phyloP scores from a whole-genome alignment of 805 yeast species.

The Pichia eremophila region DNA sequence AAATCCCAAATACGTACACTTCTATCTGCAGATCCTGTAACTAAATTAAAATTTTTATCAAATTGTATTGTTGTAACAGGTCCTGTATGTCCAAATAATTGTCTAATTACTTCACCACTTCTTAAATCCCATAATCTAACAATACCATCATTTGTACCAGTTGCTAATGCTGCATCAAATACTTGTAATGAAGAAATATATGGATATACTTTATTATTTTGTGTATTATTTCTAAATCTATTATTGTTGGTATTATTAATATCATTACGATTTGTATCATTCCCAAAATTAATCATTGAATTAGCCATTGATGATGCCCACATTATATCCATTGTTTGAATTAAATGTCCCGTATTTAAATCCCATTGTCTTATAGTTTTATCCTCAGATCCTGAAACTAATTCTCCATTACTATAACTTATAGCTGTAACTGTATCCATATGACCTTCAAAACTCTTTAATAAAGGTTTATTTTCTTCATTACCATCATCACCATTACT shows the following conservation, averaged over 20 bases:
- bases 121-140: constrained; percentile 73
- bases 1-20: constrained; percentile 67
- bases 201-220: constrained; percentile 21
- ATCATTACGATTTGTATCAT: constrained; percentile 1
- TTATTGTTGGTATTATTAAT: constrained; percentile 3
- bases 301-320: constrained; percentile 41
- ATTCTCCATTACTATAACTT: constrained; percentile 39
- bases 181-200: constrained; percentile 63
- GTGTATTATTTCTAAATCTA: neutral
- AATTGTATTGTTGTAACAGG: constrained; percentile 61
- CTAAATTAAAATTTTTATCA: constrained; percentile 47
- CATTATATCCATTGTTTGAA: constrained; percentile 61
- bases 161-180: constrained; percentile 67
- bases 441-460: constrained; percentile 52
- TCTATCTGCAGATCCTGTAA: constrained; percentile 56
- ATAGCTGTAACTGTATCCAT: constrained; percentile 58
- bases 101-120: constrained; percentile 54
- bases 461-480: constrained; percentile 22
- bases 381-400: constrained; percentile 65
- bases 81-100: constrained; percentile 59
- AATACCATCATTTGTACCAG: constrained; percentile 69
- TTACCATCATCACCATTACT: neutral
- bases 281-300: constrained; percentile 6
- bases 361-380: constrained; percentile 74
- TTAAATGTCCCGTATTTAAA: constrained; percentile 50